Evolutionary conservation across 2,329 filamentous ascomycete species (phyloP).

Genomic region (Dactylella cylindrospora): DNA sequence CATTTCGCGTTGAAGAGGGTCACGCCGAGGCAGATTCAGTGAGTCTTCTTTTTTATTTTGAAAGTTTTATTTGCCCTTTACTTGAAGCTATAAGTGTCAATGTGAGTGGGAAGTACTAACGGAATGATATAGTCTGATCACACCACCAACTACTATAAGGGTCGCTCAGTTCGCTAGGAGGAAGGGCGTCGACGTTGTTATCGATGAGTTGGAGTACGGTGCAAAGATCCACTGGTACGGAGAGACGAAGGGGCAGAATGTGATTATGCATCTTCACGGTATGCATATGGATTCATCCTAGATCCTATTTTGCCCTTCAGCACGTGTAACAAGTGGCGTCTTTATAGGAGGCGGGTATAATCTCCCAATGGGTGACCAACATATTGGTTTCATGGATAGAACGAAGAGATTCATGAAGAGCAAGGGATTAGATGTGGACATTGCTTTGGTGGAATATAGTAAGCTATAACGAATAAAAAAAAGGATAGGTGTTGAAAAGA

Average conservation of each 20-base stretch:
- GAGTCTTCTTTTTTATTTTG: neutral
- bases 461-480: too few relatives aligned
- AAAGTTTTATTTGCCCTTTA: too few relatives aligned
- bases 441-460: slow-evolving; percentile 38
- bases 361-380: slow-evolving; percentile 16
- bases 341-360: slow-evolving; percentile 36
- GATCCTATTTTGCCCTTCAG: too few relatives aligned
- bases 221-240: slow-evolving; percentile 36
- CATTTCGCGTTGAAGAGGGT: slow-evolving; percentile 23
- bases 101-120: too few relatives aligned
- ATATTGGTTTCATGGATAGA: slow-evolving; percentile 14
- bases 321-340: too few relatives aligned
- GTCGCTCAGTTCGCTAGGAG: slow-evolving; percentile 8
- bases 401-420: slow-evolving; percentile 14
- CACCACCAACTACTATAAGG: slow-evolving; percentile 1
- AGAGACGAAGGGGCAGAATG: slow-evolving; percentile 22
- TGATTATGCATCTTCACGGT: slow-evolving; percentile 30
- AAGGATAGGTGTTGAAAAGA: too few relatives aligned
- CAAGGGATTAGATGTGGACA: slow-evolving; percentile 16
- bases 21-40: slow-evolving; percentile 28
- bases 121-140: slow-evolving; percentile 12
- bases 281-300: neutral
- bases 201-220: slow-evolving; percentile 16
- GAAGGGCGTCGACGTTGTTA: slow-evolving; percentile 2
- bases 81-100: too few relatives aligned